A percentile compares a stretch with the other conserved stretches of the same genome.
phyloP scores from a whole-genome alignment of 805 yeast genomes.

The Pichia californica region DNA sequence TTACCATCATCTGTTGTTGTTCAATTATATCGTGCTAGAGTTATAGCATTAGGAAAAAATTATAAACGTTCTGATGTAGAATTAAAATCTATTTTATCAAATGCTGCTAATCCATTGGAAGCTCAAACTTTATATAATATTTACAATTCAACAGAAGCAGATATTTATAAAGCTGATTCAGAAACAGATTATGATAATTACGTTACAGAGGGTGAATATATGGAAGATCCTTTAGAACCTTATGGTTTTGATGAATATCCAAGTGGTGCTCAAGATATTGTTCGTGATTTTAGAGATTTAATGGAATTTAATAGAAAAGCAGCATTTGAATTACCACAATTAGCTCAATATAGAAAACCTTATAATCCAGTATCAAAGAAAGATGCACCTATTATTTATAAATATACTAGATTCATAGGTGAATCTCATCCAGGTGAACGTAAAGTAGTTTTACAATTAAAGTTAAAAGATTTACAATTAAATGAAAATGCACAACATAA shows the following conservation, averaged over 20 bases:
- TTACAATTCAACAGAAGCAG: conserved; percentile 41
- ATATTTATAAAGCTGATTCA: conserved; percentile 33
- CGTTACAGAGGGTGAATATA: conserved; percentile 28
- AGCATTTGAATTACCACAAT: conserved; percentile 86
- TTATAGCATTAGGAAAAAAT: conserved; percentile 41
- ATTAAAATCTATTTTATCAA: conserved; percentile 48
- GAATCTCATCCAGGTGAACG: conserved; percentile 65
- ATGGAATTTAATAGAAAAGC: conserved; percentile 76
- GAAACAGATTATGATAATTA: conserved; percentile 37
- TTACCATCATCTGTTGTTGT: conserved; percentile 58
- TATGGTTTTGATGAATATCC: conserved; percentile 62
- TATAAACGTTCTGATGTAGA: conserved; percentile 48
- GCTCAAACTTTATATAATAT: conserved; percentile 22
- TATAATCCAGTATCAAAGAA: conserved; percentile 44
- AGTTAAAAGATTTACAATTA: conserved; percentile 49
- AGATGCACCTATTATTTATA: conserved; percentile 54
- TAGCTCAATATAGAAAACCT: conserved; percentile 67
- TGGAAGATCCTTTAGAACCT: conserved; percentile 28
- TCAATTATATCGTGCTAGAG: conserved; percentile 54
- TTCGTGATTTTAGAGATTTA: conserved; percentile 65
- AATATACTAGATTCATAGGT: conserved; percentile 68
- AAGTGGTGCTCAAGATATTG: conserved; percentile 62
- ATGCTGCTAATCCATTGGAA: conserved; percentile 27
- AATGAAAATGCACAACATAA: conserved; percentile 54
- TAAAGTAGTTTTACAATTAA: conserved; percentile 57